phyloP scores from a whole-genome alignment of 2,329 filamentous ascomycete species.

The Aspergillus clavatus region DNA sequence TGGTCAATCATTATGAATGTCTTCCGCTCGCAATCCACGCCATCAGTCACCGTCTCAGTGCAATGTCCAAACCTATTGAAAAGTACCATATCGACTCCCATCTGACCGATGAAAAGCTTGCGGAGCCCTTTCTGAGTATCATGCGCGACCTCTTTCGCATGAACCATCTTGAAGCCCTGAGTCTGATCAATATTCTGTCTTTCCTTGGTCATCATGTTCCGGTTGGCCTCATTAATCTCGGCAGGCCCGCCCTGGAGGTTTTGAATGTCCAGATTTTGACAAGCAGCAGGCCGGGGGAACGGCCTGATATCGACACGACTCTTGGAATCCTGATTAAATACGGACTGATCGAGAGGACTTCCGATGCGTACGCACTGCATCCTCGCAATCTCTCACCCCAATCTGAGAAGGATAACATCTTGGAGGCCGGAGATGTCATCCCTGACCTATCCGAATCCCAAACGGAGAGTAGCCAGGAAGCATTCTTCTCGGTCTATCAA shows the following conservation, averaged over 20 bases:
- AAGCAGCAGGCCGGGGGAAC: conserved; percentile 30
- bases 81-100: conserved; percentile 56
- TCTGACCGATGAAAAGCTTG: conserved; percentile 52
- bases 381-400: conserved; percentile 14
- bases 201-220: conserved; percentile 64
- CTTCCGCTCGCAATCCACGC: conserved; percentile 65
- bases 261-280: conserved; percentile 37
- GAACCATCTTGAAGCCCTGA: conserved; percentile 52
- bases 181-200: conserved; percentile 59
- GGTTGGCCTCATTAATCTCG: conserved; percentile 60
- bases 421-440: conserved; percentile 18
- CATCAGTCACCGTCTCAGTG: conserved; percentile 57
- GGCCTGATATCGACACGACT: conserved; percentile 42
- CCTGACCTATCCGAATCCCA: conserved; percentile 31
- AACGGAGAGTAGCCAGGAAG: conserved; percentile 34
- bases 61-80: conserved; percentile 57
- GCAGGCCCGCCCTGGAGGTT: conserved; percentile 35
- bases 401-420: conserved; percentile 19
- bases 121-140: conserved; percentile 45
- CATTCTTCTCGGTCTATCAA: conserved; percentile 28
- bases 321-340: conserved; percentile 44
- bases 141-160: conserved; percentile 43
- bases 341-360: conserved; percentile 41
- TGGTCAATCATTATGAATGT: conserved; percentile 60
- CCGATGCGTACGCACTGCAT: conserved; percentile 28